These are phyloP conservation scores for Arabis alpina DNA, from an alignment of 345 rosid species.

Conservation along the genomic window DNA sequence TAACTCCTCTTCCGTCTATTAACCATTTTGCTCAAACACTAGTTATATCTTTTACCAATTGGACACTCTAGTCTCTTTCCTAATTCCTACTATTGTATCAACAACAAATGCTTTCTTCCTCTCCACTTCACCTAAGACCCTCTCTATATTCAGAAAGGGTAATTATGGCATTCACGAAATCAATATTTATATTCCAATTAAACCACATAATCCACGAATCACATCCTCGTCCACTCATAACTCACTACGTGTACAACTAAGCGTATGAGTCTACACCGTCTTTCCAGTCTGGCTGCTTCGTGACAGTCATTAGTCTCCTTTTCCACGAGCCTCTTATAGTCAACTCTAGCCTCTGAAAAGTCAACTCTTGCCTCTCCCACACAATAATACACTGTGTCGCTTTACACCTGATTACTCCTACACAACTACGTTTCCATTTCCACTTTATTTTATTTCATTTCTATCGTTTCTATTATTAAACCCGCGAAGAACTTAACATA, in stretches of 20 bases:
- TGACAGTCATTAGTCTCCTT: constrained; percentile 14
- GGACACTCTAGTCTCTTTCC: no score
- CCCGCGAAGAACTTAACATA: constrained; percentile 27
- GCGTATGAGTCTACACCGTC: no score
- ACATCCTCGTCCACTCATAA: neutral
- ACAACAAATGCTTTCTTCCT: no score
- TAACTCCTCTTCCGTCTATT: no score
- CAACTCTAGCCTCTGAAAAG: constrained; percentile 4
- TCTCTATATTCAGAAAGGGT: no score
- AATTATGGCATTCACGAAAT: neutral
- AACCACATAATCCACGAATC: neutral
- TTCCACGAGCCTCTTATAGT: constrained; percentile 2
- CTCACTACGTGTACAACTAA: neutral
- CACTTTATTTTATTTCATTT: neutral
- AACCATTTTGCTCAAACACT: no score
- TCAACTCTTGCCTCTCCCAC: constrained; percentile 15
- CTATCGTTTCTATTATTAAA: neutral
- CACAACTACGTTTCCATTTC: neutral
- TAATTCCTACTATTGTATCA: no score
- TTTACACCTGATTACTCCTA: constrained; percentile 29
- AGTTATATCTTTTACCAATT: no score
- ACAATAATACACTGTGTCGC: constrained; percentile 16
- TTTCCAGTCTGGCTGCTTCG: neutral
- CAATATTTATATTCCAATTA: neutral
- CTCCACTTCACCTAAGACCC: no score